Evolutionary conservation across 768 basidiomycete species (phyloP).

Genomic region (Krasilnikovozyma curviuscula): DNA sequence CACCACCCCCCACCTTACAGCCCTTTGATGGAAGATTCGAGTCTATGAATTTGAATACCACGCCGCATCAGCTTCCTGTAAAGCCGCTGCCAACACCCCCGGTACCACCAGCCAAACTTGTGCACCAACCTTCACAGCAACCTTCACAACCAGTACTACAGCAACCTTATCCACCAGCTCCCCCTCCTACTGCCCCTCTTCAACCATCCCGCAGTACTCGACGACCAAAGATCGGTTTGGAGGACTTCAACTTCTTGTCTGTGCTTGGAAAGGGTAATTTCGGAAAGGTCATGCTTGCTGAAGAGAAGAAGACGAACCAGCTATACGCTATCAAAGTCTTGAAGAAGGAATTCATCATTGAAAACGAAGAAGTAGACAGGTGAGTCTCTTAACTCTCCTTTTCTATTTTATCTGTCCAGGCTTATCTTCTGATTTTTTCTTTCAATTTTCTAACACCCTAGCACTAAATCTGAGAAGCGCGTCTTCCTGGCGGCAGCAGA

Average conservation of each 20-base stretch:
- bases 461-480: slow-evolving; percentile 96
- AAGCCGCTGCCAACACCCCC: background rate
- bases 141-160: slow-evolving; percentile 1
- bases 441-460: slow-evolving; percentile 27
- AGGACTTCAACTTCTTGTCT: slow-evolving; percentile 97
- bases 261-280: slow-evolving; percentile 99
- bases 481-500: slow-evolving; percentile 83
- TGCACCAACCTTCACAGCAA: slow-evolving; percentile 1
- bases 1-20: slow-evolving; percentile 19
- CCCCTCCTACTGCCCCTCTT: background rate
- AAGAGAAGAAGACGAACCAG: slow-evolving; percentile 78
- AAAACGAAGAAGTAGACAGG: slow-evolving; percentile 99
- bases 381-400: slow-evolving; percentile 26
- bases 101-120: background rate
- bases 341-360: slow-evolving; percentile 99
- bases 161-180: slow-evolving; percentile 4
- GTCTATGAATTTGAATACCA: background rate
- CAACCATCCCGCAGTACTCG: background rate
- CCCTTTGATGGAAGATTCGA: too few species aligned
- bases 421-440: background rate
- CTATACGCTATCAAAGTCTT: slow-evolving; percentile 99
- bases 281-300: slow-evolving; percentile 98
- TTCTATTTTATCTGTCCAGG: background rate
- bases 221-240: slow-evolving; percentile 59
- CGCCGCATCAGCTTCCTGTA: background rate